Conservation (phyloP, 1,284 basidiomycete genomes). For the Ganoderma boninense region DNA sequence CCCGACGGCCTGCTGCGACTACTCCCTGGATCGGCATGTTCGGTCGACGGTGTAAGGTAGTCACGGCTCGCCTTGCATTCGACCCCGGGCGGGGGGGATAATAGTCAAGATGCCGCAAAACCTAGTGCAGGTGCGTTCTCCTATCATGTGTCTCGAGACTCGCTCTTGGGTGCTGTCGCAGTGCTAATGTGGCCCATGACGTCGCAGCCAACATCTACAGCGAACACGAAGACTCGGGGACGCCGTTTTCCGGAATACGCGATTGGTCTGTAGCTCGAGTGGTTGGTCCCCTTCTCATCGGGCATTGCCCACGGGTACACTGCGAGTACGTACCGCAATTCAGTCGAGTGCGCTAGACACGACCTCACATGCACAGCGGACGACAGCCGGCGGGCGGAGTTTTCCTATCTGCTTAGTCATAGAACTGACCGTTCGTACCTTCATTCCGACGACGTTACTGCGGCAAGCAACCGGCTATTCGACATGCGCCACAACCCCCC, state of each 20-base stretch:
- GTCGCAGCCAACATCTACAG: neutral
- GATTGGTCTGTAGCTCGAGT: neutral
- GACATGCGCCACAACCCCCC: neutral
- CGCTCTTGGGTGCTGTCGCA: neutral
- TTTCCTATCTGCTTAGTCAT: conserved; percentile 2
- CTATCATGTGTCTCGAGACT: neutral
- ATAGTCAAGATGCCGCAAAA: neutral
- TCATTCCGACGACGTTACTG: neutral
- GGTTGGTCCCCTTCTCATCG: neutral
- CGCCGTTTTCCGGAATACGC: neutral
- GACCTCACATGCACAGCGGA: neutral
- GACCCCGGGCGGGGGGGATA: neutral
- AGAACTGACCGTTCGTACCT: neutral
- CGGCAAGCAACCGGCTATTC: neutral
- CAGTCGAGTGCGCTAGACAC: neutral
- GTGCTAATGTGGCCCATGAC: neutral
- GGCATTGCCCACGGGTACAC: neutral
- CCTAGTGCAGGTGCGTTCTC: neutral
- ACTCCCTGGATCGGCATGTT: neutral
- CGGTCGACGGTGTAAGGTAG: neutral
- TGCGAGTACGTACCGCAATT: neutral
- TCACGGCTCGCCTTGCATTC: neutral
- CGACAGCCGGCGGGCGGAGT: neutral
- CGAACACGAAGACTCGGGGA: neutral
- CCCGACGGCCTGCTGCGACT: neutral